Conservation (phyloP, 2,329 filamentous ascomycete genomes). For the Aspergillus bombycis region DNA sequence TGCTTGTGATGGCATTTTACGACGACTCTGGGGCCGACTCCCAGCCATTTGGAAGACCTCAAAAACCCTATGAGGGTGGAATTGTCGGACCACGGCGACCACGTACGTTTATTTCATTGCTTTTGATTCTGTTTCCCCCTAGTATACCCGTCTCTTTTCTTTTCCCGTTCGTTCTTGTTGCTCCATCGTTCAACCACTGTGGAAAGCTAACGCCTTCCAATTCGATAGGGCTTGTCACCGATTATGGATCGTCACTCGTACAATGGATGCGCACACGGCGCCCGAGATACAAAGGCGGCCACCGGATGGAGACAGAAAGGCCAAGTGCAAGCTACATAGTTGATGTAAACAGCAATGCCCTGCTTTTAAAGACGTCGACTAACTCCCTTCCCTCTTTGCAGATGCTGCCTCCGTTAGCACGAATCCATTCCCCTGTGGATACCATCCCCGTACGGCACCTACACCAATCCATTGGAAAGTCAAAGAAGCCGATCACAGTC, state of each 20-base stretch:
- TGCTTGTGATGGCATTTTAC: slow-evolving; percentile 41
- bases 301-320: slow-evolving; percentile 75
- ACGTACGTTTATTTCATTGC: slow-evolving; percentile 32
- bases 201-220: slow-evolving; percentile 20
- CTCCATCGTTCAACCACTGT: not conserved
- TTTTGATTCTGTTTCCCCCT: not conserved
- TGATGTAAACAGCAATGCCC: slow-evolving; percentile 63
- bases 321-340: slow-evolving; percentile 88
- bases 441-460: slow-evolving; percentile 92
- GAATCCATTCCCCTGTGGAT: slow-evolving; percentile 74
- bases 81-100: slow-evolving; percentile 44
- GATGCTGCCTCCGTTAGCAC: slow-evolving; percentile 85
- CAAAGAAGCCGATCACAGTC: slow-evolving; percentile 95
- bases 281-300: slow-evolving; percentile 72
- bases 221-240: slow-evolving; percentile 77
- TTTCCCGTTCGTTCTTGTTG: not conserved
- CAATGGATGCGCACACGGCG: slow-evolving; percentile 88
- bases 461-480: slow-evolving; percentile 97
- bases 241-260: slow-evolving; percentile 86
- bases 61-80: slow-evolving; percentile 38
- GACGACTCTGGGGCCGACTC: slow-evolving; percentile 43
- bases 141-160: not conserved
- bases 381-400: slow-evolving; percentile 39
- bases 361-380: slow-evolving; percentile 14
- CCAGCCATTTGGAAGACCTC: slow-evolving; percentile 33